Conservation (phyloP, 352 stramenopile species). For the Aphanomyces stellatus region DNA sequence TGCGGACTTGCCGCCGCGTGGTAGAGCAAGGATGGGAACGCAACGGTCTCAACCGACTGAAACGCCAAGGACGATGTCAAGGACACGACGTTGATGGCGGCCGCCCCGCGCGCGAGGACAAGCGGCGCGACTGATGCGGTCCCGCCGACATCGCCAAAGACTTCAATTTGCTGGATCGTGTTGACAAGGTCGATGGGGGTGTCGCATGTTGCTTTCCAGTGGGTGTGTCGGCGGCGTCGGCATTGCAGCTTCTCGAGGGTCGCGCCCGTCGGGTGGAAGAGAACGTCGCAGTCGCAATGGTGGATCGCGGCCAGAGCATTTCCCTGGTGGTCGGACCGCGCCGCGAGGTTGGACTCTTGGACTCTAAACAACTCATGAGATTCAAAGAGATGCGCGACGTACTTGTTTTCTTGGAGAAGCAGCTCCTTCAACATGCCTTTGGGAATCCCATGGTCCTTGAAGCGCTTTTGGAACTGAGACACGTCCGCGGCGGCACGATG, state of each 20-base stretch:
- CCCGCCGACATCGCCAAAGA: background rate
- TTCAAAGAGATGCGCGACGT: background rate
- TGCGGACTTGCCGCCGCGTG: constrained; percentile 61
- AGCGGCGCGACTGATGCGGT: background rate
- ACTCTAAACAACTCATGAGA: background rate
- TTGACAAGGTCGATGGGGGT: background rate
- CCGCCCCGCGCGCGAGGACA: background rate
- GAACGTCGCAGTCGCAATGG: background rate
- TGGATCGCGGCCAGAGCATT: background rate
- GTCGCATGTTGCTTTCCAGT: background rate
- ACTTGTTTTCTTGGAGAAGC: background rate
- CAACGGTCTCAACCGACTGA: constrained; percentile 27
- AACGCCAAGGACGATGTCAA: background rate
- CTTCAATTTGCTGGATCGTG: background rate
- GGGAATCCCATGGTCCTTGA: background rate
- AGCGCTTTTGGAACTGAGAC: background rate
- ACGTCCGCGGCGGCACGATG: background rate
- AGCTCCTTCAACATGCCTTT: background rate
- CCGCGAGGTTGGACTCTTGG: background rate
- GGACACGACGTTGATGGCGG: background rate
- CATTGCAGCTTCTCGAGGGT: background rate
- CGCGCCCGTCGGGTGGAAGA: background rate
- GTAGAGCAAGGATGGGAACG: constrained; percentile 45
- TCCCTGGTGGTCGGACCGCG: background rate
- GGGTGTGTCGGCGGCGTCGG: background rate